phyloP scores from a whole-genome alignment of 2,329 filamentous ascomycete species.

The Thielaviopsis populi region DNA sequence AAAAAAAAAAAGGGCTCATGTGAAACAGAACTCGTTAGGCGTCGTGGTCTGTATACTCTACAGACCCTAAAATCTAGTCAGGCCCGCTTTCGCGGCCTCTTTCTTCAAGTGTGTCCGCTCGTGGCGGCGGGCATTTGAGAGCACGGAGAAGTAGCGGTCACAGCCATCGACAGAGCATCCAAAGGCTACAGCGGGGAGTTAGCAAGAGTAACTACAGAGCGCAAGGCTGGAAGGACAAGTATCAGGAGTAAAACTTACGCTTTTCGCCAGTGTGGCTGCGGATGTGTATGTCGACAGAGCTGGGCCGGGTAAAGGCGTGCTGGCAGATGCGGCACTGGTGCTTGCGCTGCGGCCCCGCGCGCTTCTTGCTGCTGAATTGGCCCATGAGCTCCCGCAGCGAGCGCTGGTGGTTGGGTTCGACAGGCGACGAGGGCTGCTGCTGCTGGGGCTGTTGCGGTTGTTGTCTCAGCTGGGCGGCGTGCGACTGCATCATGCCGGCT shows the following conservation, averaged over 20 bases:
- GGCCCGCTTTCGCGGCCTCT: slow-evolving; percentile 11
- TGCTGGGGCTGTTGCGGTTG: background rate
- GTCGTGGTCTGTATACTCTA: background rate
- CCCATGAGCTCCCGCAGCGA: slow-evolving; percentile 59
- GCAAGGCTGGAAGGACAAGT: background rate
- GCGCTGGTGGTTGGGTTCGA: slow-evolving; percentile 12
- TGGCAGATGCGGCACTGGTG: slow-evolving; percentile 99
- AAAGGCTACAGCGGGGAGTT: slow-evolving; percentile 47
- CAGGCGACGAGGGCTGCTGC: background rate
- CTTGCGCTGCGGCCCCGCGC: slow-evolving; percentile 94
- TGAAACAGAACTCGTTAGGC: background rate
- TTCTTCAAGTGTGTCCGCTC: slow-evolving; percentile 78
- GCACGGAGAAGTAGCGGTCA: slow-evolving; percentile 90
- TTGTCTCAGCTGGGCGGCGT: background rate
- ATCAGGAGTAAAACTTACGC: slow-evolving; percentile 46
- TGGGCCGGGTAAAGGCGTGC: slow-evolving; percentile 89
- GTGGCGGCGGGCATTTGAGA: slow-evolving; percentile 86
- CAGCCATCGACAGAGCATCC: slow-evolving; percentile 89
- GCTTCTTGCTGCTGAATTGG: slow-evolving; percentile 93
- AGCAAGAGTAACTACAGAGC: slow-evolving; percentile 14
- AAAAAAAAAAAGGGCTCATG: background rate
- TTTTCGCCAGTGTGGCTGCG: slow-evolving; percentile 98
- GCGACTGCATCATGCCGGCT: background rate
- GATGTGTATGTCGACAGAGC: slow-evolving; percentile 93
- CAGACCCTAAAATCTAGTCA: background rate